Evolutionary conservation across 345 rosid genomes (phyloP), one percentile per base, ranked within the genome.

Genomic region (Draba incana): DNA sequence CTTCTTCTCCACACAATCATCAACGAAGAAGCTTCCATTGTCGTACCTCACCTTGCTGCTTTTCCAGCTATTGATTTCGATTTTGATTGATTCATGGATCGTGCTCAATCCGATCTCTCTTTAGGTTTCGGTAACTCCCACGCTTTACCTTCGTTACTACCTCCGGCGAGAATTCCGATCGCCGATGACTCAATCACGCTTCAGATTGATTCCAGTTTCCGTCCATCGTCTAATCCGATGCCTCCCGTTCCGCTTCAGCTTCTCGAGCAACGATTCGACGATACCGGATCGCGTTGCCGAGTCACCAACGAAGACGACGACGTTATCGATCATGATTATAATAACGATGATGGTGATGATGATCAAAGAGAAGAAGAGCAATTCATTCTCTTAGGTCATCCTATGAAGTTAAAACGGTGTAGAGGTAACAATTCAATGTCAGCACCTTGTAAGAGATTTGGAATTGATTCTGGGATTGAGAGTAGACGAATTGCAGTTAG

Each of bases 341-440:
- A 52, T 5, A 81, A 69, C 12, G 78, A 68, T 15, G 85, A 70
- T 27, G 81, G 77, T 5, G 82, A 69, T n/a, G 78, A 68, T 15
- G 85, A 70, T 27, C 82, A 78, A 35, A 71, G 66, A 6, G 88
- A 79, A 55, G 76, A 68, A 5, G 75, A 86, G 30, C 86, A 86
- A 62, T 86, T 86, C 48, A 80, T 82, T 8, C 80, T 91, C 15
- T 69, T 91, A 55, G 96, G 97, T 3, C 92, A 91, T 64, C 59
- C 84, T 12, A 77, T 91, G 81, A 83, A 83, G 54, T 53, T 88
- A 4, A 86, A 81, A 56, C 78, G 86, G 23, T 70, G 58, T 49
- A 74, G 86, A 64, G 83, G 71, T 20, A 37, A 59, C 33, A 71
- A 62, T 35, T 58, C 83, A 3, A 31, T 68, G 50, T 59, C 82